Evolutionary conservation across 108 stramenopile genomes (phyloP).

Genomic region (Cyclotella choctawhatcheeana): DNA sequence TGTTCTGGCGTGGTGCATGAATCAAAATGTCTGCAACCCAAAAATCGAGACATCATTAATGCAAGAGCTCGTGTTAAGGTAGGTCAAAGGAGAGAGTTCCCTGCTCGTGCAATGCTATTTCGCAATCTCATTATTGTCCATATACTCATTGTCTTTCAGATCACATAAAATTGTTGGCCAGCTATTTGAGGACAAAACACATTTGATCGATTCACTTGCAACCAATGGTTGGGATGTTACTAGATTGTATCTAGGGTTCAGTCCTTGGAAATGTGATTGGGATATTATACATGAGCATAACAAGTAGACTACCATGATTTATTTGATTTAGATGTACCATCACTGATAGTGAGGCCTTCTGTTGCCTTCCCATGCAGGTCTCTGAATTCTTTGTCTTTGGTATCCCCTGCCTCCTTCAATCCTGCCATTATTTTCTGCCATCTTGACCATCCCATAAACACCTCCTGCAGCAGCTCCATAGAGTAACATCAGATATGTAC

Average conservation of each 20-base stretch:
- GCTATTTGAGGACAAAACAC: slow-evolving; percentile 1
- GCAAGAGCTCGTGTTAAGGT: neutral
- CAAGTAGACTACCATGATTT: neutral
- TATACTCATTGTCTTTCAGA: slow-evolving; percentile 19
- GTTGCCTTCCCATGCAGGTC: slow-evolving; percentile 18
- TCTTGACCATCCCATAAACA: slow-evolving; percentile 81
- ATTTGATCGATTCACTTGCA: slow-evolving; percentile 25
- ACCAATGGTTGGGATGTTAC: slow-evolving; percentile 72
- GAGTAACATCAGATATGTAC: slow-evolving; percentile 76
- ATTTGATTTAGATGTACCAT: too few relatives aligned
- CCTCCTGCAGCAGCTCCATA: slow-evolving; percentile 86
- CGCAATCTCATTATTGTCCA: too few relatives aligned
- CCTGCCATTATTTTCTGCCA: slow-evolving; percentile 73
- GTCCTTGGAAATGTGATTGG: slow-evolving; percentile 45
- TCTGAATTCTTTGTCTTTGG: slow-evolving; percentile 7
- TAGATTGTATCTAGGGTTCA: slow-evolving; percentile 77
- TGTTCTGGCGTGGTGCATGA: slow-evolving; percentile 33
- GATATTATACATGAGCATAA: slow-evolving; percentile 2
- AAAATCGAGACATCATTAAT: slow-evolving; percentile 10
- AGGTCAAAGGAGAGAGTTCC: too few relatives aligned
- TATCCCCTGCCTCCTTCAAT: slow-evolving; percentile 47
- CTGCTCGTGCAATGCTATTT: too few relatives aligned
- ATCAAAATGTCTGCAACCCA: neutral
- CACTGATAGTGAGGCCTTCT: slow-evolving; percentile 48
- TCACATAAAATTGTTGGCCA: slow-evolving; percentile 13